Base-by-base conservation (phyloP, 768 basidiomycete genomes). In the Pulveroboletus sp. region DNA sequence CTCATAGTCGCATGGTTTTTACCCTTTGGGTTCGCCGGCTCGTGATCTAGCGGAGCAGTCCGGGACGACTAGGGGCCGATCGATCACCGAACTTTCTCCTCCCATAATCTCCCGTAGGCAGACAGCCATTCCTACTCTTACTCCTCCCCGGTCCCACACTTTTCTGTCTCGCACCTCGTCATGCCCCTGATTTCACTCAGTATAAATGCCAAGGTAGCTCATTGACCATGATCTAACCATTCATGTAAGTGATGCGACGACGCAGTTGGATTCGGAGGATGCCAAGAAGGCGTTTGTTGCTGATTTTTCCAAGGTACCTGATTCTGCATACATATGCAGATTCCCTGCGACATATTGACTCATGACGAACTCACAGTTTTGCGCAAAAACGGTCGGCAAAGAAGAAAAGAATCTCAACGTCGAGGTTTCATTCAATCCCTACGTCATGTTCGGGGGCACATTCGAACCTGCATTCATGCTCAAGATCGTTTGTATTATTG, bases 391-490 rank as follows among this genome's bases (percentile, higher is more conserved):
- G 9, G 63, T 87, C 51, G 62, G 63, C 1, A 87, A 84, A 60
- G 81, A 82, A 0, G 78, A 82, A 57, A 25, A 49, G 13, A 73
- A 75, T 53, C 79, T 88, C 54, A 71, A 74, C n/a, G 68, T 80
- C 52, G 73, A 74, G 53, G 74, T 81, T 56, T 71, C 63, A 11
- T 73, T 82, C 69, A 80, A 82, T 55, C 80, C 86, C 45, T 73
- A 70, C 31, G 73, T 87, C 50, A 75, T 80, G 4, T 87, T 81
- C 58, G 71, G 55, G 17, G 85, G 85, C 13, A 77, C 78, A 5
- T 77, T 84, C 45, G 84, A 86, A 14, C 85, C 85, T 17, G 81
- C 84, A 4, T 78, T 85, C 65, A 69, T 76, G 42, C 67, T 88
- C 45, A 66, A 63, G 39, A 67, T 85, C 50, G 87, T 88, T 50